Percentiles rank a stretch among this genome's conserved stretches.
Conservation (phyloP, 768 basidiomycete genomes). For the Leccinum sublutescens region DNA sequence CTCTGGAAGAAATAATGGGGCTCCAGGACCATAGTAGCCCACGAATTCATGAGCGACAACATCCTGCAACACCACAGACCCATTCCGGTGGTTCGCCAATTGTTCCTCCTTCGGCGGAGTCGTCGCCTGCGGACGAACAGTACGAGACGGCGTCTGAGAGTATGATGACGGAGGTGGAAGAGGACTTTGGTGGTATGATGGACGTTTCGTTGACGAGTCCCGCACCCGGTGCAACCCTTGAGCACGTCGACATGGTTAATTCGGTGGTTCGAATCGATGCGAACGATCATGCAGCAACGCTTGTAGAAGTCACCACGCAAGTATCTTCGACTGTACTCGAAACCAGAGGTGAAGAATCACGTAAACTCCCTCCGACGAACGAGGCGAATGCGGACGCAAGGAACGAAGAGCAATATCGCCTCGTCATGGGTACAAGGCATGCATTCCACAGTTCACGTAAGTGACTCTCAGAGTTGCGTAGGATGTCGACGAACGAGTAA, state of each 20-base stretch:
- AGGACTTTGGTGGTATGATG: conserved; percentile 10
- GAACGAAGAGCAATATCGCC: conserved; percentile 68
- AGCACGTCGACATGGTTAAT: neutral
- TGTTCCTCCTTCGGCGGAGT: conserved; percentile 8
- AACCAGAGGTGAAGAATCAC: neutral
- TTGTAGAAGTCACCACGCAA: conserved; percentile 22
- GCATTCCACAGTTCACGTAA: conserved; percentile 66
- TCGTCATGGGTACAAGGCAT: conserved; percentile 52
- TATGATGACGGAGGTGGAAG: conserved; percentile 20
- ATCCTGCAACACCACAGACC: neutral
- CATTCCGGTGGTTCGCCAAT: neutral
- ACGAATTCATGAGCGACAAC: neutral
- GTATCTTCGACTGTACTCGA: neutral
- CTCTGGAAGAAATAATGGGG: conserved; percentile 45
- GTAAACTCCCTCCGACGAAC: conserved; percentile 37
- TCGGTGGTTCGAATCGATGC: neutral
- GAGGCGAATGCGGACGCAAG: conserved; percentile 40
- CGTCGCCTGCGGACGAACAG: conserved; percentile 22
- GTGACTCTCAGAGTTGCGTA: conserved; percentile 20
- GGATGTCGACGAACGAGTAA: neutral
- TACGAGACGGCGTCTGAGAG: conserved; percentile 30
- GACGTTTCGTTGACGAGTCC: conserved; percentile 22
- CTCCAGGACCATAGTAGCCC: conserved; percentile 29
- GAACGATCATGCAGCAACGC: conserved; percentile 5
- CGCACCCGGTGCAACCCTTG: neutral